Evolutionary conservation across 768 basidiomycete species (phyloP).

Genomic region (Amanita thiersii): DNA sequence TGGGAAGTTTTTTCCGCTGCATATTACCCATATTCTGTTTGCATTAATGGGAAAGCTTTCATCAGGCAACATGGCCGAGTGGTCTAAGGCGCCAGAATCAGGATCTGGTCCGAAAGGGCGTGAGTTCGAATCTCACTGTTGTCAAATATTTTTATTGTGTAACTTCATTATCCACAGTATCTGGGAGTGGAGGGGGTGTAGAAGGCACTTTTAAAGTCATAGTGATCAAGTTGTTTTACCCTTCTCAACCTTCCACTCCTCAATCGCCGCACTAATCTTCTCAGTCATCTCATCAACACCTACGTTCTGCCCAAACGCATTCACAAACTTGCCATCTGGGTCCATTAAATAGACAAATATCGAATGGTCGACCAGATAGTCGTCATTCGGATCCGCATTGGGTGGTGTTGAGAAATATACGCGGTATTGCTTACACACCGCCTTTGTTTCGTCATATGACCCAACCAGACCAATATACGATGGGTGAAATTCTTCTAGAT

Average conservation of each 20-base stretch:
- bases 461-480: conserved; percentile 85
- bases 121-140: conserved; percentile 29
- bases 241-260: conserved; percentile 33
- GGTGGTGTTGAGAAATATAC: conserved; percentile 98
- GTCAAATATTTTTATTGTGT: conserved; percentile 12
- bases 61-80: conserved; percentile 39
- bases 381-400: conserved; percentile 76
- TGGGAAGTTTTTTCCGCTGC: no score
- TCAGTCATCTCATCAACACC: conserved; percentile 59
- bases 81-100: conserved; percentile 55
- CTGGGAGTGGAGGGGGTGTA: not conserved
- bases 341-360: conserved; percentile 99
- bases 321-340: conserved; percentile 87
- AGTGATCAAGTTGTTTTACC: conserved; percentile 23
- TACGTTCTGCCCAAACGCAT: conserved; percentile 88
- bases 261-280: conserved; percentile 45
- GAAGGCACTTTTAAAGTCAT: not conserved
- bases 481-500: conserved; percentile 85
- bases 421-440: conserved; percentile 89
- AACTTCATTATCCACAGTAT: not conserved
- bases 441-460: conserved; percentile 73
- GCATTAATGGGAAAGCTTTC: not conserved
- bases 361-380: conserved; percentile 95
- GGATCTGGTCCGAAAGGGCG: conserved; percentile 32
- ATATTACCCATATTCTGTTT: conserved; percentile 9